A percentile compares a stretch with the other conserved stretches of the same genome.
Evolutionary conservation across 495 filamentous ascomycete genomes (phyloP).

Genomic region (Neurospora sublineolata): DNA sequence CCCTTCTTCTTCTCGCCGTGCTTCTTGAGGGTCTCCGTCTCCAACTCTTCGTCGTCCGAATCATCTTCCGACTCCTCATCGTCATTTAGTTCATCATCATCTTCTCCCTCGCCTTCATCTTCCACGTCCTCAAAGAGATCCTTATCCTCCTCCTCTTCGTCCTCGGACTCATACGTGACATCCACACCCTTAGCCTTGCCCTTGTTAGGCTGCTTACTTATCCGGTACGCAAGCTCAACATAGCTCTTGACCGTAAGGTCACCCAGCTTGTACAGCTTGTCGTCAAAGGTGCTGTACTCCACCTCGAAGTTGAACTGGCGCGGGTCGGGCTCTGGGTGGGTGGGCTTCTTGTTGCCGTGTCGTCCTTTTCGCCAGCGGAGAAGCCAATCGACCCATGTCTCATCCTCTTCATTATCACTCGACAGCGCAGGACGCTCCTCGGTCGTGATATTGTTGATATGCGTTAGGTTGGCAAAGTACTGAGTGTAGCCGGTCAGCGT

Average conservation of each 20-base stretch:
- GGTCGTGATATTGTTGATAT: constrained; percentile 52
- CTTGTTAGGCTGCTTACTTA: constrained; percentile 42
- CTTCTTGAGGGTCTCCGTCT: constrained; percentile 21
- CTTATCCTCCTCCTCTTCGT: neutral
- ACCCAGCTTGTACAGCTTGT: constrained; percentile 59
- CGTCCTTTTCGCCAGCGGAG: constrained; percentile 43
- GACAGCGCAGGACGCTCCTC: constrained; percentile 1
- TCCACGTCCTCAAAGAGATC: neutral
- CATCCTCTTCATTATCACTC: constrained; percentile 5
- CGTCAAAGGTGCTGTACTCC: constrained; percentile 73
- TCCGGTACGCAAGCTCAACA: constrained; percentile 64
- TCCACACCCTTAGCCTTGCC: constrained; percentile 13
- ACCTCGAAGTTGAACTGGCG: constrained; percentile 62
- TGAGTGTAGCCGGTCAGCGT: constrained; percentile 71
- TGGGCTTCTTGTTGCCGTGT: constrained; percentile 42
- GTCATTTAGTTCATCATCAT: constrained; percentile 1
- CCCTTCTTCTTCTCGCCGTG: constrained; percentile 35
- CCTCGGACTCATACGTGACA: neutral
- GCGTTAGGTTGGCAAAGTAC: constrained; percentile 86
- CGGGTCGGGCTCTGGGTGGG: constrained; percentile 38
- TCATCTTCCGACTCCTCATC: neutral
- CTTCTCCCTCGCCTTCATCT: neutral
- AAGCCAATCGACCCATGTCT: constrained; percentile 14
- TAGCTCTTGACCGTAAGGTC: constrained; percentile 82
- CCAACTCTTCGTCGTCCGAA: constrained; percentile 10